phyloP scores from a whole-genome alignment of 179 eudicot genomes.

The Vitellaria paradoxa region DNA sequence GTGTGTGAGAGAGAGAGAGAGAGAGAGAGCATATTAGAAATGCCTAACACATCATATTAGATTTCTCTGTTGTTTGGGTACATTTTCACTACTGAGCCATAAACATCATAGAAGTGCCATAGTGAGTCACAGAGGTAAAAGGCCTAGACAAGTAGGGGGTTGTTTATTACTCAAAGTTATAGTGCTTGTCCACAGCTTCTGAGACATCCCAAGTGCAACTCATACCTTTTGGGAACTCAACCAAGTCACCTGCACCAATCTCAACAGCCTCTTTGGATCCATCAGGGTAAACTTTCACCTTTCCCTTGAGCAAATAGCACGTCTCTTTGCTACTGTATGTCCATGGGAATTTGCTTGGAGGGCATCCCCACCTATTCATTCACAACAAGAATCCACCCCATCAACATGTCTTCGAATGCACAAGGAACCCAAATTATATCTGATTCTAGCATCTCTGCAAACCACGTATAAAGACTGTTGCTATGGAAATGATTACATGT shows the following conservation, averaged over 20 bases:
- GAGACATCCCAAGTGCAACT: slow-evolving; percentile 94
- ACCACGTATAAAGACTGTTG: too few relatives aligned
- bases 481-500: neutral
- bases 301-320: slow-evolving; percentile 84
- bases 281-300: slow-evolving; percentile 82
- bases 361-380: slow-evolving; percentile 65
- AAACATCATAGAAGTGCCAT: too few relatives aligned
- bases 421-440: neutral
- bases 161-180: slow-evolving; percentile 43
- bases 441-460: neutral
- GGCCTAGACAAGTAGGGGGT: too few relatives aligned
- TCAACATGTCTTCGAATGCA: neutral
- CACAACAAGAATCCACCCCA: neutral
- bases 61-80: too few relatives aligned
- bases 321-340: slow-evolving; percentile 80
- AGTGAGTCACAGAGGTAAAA: too few relatives aligned
- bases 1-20: too few relatives aligned
- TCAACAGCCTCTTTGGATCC: slow-evolving; percentile 81
- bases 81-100: too few relatives aligned
- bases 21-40: too few relatives aligned
- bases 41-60: too few relatives aligned
- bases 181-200: slow-evolving; percentile 83
- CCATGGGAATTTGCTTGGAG: slow-evolving; percentile 96
- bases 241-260: slow-evolving; percentile 80
- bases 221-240: slow-evolving; percentile 89